phyloP scores from a whole-genome alignment of 2,329 filamentous ascomycete species.

The Aureobasidium sp. region DNA sequence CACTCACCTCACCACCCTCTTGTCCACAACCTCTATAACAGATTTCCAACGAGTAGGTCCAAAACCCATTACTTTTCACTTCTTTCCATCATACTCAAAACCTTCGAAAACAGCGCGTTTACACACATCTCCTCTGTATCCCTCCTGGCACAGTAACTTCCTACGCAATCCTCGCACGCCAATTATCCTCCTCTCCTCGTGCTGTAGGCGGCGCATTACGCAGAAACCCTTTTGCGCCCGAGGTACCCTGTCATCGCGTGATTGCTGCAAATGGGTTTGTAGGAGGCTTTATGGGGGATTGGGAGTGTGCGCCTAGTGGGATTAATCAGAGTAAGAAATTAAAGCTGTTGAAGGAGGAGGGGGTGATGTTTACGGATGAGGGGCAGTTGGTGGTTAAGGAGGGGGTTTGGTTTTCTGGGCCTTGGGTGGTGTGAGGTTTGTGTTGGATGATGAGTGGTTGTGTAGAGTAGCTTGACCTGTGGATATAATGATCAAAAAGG shows the following conservation, averaged over 20 bases:
- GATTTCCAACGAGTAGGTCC: too few species aligned
- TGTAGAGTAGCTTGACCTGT: too few species aligned
- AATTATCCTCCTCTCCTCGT: not conserved
- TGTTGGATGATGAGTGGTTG: too few species aligned
- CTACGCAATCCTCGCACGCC: not conserved
- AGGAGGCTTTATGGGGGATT: not conserved
- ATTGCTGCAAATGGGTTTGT: conserved; percentile 3
- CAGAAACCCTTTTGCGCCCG: not conserved
- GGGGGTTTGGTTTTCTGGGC: not conserved
- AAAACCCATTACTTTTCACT: not conserved
- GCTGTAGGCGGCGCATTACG: not conserved
- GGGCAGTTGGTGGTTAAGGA: not conserved
- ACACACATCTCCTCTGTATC: not conserved
- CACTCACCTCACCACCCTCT: too few species aligned
- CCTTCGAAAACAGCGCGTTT: not conserved
- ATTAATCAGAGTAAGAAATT: not conserved
- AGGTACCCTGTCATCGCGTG: not conserved
- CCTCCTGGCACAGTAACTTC: not conserved
- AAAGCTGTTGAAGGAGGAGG: not conserved
- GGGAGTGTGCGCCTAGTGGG: not conserved
- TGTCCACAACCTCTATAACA: too few species aligned
- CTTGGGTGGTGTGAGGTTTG: not conserved
- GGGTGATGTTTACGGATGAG: not conserved
- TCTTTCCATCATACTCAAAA: not conserved
- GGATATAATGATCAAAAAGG: too few species aligned